Percentiles rank a stretch among this genome's conserved stretches.
phyloP scores from a whole-genome alignment of 805 yeast species.

The Teunomyces gatunensis region DNA sequence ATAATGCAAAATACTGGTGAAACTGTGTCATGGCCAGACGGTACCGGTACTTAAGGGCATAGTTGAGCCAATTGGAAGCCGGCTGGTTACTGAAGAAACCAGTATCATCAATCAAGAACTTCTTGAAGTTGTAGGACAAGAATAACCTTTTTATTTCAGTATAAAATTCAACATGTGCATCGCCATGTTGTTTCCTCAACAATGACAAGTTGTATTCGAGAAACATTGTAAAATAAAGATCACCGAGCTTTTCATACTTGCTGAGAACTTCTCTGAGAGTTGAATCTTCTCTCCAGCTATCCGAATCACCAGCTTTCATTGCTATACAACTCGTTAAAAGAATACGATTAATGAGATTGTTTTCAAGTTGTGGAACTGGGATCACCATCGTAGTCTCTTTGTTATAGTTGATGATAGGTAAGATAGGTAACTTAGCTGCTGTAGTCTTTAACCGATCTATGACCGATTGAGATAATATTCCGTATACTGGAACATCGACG shows the following conservation, averaged over 20 bases:
- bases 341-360: background rate
- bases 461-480: background rate
- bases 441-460: background rate
- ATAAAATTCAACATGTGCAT: background rate
- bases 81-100: slow-evolving; percentile 7
- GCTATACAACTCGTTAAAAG: background rate
- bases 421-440: background rate
- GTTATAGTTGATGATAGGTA: background rate
- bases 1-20: slow-evolving; percentile 16
- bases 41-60: slow-evolving; percentile 3
- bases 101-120: slow-evolving; percentile 8
- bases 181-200: background rate
- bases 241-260: slow-evolving; percentile 5
- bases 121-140: slow-evolving; percentile 9
- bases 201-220: background rate
- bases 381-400: slow-evolving; percentile 2
- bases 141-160: slow-evolving; percentile 3
- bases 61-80: background rate
- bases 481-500: background rate
- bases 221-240: slow-evolving; percentile 4
- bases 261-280: slow-evolving; percentile 1
- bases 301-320: background rate
- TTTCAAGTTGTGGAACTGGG: background rate
- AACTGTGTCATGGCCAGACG: slow-evolving; percentile 12
- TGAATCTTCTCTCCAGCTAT: slow-evolving; percentile 2